These are phyloP conservation scores for Cicer cuneatum DNA, from an alignment of 306 rosid genomes.

Conservation along the genomic window DNA sequence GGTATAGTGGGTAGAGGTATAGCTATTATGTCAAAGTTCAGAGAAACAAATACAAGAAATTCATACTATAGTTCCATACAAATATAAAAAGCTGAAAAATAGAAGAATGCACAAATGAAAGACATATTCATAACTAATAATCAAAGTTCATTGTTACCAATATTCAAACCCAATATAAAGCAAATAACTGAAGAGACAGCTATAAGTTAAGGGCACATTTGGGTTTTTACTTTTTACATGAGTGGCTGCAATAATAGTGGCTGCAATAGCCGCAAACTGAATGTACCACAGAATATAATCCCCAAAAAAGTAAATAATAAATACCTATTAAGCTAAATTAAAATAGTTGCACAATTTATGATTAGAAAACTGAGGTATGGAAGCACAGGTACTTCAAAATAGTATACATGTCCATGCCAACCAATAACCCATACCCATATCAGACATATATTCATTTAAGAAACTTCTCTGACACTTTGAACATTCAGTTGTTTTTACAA, in stretches of 20 bases:
- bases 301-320: conserved; percentile 9
- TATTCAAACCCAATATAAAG: not conserved
- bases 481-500: not conserved
- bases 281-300: not conserved
- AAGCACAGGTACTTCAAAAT: not conserved
- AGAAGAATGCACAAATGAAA: not conserved
- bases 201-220: not conserved
- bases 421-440: not conserved
- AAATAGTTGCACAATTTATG: not conserved
- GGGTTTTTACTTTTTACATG: not conserved
- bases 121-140: not conserved
- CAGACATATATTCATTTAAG: not conserved
- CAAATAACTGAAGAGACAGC: not conserved
- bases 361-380: not conserved
- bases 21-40: not conserved
- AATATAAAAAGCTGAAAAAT: not conserved
- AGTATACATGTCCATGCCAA: not conserved
- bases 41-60: not conserved
- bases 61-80: not conserved
- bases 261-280: not conserved
- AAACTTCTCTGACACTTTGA: not conserved
- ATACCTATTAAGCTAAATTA: conserved; percentile 1
- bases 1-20: not conserved
- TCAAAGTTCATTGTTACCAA: not conserved
- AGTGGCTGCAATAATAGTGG: not conserved